These are phyloP conservation scores for Verticillium tricorpus DNA, from an alignment of 2,329 filamentous ascomycete genomes.

Conservation along the genomic window DNA sequence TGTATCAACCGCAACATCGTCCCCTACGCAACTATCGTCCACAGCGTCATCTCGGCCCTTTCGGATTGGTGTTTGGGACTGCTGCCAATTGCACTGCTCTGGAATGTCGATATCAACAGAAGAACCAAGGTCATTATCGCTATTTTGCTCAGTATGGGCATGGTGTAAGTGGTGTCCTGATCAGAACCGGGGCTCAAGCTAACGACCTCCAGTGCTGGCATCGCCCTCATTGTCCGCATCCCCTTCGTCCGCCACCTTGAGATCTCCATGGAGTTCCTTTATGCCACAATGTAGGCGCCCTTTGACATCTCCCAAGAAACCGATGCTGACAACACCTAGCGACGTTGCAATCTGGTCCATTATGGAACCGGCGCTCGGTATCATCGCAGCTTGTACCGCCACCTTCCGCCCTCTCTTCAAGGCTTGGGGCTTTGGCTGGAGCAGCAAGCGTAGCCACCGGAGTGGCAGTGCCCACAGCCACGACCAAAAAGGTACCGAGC, in stretches of 20 bases:
- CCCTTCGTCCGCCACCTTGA: slow-evolving; percentile 22
- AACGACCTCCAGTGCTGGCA: slow-evolving; percentile 25
- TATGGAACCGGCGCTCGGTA: slow-evolving; percentile 26
- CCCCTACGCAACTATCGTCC: slow-evolving; percentile 36
- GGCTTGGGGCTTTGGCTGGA: slow-evolving; percentile 17
- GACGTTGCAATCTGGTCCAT: slow-evolving; percentile 26
- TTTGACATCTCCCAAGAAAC: not conserved
- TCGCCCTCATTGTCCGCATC: slow-evolving; percentile 33
- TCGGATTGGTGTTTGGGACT: slow-evolving; percentile 45
- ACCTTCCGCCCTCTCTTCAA: slow-evolving; percentile 26
- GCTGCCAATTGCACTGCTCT: slow-evolving; percentile 46
- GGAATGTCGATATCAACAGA: slow-evolving; percentile 43
- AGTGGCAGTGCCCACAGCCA: not conserved
- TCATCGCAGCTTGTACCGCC: slow-evolving; percentile 26
- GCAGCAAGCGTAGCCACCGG: slow-evolving; percentile 4
- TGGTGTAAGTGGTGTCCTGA: slow-evolving; percentile 33
- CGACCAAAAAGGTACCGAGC: not conserved
- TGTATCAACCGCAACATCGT: slow-evolving; percentile 36
- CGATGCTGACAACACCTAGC: slow-evolving; percentile 14
- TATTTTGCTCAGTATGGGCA: slow-evolving; percentile 43
- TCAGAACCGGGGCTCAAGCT: not conserved
- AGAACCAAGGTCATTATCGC: slow-evolving; percentile 41
- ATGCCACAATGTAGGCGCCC: slow-evolving; percentile 23
- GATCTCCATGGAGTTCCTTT: slow-evolving; percentile 22
- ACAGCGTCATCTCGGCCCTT: slow-evolving; percentile 38